Evolutionary conservation across 176 grass and related monocot genomes (phyloP), one percentile per base, ranked within the genome.

Genomic region (Bothriochloa decipiens): DNA sequence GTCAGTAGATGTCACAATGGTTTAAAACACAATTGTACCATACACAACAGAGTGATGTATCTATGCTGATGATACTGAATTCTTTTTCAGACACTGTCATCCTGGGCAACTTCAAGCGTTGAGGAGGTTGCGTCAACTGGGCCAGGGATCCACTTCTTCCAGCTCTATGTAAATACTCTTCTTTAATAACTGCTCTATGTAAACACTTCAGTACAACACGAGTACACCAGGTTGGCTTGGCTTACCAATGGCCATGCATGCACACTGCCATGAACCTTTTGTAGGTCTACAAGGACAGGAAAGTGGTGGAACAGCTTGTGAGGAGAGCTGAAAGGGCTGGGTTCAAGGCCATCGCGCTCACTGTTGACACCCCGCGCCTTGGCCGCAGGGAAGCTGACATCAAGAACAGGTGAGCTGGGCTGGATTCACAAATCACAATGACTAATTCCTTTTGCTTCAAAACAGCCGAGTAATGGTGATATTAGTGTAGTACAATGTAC

Each of bases 321-420:
- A 88, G 91, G 82, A 85, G 96, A 82, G 96, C 96, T 53, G 96
- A 99, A 81, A 94, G 90, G 76, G 96, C 96, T 50, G 96, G 96
- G 36, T 99, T 99, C 89, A 99, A 96, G 86, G 96, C 96, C 8
- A 99, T 99, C 70, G 93, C 96, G 11, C 93, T 99, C 43, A 96
- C 96, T 8, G 96, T 99, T 0, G 96, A 99, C 82, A 99, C 96
- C 32, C 96, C 96, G 18, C 87, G 89, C 52, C 96, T 99, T 75
- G 96, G 96, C 3, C 93, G 93, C 36, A 95, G 96, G 74, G 96
- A 99, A 89, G 91, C 96, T 17, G 96, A 99, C n/a, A 99, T 99
- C 81, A 99, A 99, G 86, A 99, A 99, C 86, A 88, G 93, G 96
- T 93, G 9, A 47, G 22, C 22, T 25, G 57, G 9, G 4, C n/a